phyloP scores from a whole-genome alignment of 2,329 filamentous ascomycete genomes.

The Monosporascus sp. region DNA sequence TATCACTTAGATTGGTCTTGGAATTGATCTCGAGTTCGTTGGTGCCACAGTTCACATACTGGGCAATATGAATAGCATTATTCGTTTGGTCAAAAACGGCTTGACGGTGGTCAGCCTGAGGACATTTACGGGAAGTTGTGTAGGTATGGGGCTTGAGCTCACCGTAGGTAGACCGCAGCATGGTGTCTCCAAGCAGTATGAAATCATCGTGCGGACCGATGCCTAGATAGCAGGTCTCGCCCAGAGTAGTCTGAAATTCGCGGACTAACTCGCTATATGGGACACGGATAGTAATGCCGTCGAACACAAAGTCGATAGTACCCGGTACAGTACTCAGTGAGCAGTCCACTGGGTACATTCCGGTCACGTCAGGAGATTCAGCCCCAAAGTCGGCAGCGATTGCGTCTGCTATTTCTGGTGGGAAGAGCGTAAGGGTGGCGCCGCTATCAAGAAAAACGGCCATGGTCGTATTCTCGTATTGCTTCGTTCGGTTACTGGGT shows the following conservation, averaged over 20 bases:
- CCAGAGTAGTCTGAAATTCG: constrained; percentile 21
- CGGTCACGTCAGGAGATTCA: constrained; percentile 29
- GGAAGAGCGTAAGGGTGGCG: constrained; percentile 63
- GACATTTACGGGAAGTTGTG: neutral
- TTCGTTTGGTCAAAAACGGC: constrained; percentile 48
- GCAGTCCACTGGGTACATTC: constrained; percentile 45
- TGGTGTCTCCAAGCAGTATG: constrained; percentile 53
- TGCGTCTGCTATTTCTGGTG: constrained; percentile 44
- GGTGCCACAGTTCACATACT: constrained; percentile 46
- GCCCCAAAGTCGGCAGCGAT: constrained; percentile 47
- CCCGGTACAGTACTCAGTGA: constrained; percentile 33
- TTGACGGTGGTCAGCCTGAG: constrained; percentile 8
- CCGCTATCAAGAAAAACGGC: constrained; percentile 68
- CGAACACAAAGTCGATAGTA: constrained; percentile 44
- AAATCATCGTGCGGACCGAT: constrained; percentile 42
- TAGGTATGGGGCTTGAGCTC: constrained; percentile 11
- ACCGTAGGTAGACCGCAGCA: constrained; percentile 52
- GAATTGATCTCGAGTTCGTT: constrained; percentile 35
- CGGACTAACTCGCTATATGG: constrained; percentile 46
- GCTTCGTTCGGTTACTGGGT: constrained; percentile 27
- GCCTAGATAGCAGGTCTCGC: constrained; percentile 42
- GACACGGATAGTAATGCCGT: constrained; percentile 41
- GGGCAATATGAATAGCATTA: constrained; percentile 43
- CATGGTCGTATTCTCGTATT: constrained; percentile 33
- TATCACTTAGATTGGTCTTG: constrained; percentile 20